phyloP scores from a whole-genome alignment of 2,329 filamentous ascomycete species.

The Alternaria sp. region DNA sequence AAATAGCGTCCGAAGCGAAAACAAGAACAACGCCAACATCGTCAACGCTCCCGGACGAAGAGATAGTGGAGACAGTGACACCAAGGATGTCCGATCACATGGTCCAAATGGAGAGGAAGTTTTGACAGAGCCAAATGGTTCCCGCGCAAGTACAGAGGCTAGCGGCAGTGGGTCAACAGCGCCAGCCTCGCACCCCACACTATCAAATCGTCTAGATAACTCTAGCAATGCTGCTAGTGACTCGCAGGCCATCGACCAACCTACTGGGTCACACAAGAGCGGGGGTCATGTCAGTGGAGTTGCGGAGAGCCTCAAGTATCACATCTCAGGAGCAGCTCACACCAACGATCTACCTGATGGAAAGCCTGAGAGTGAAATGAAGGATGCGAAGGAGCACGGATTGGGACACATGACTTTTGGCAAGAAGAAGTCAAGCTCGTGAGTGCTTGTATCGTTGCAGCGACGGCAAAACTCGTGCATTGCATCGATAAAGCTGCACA shows the following conservation, averaged over 20 bases:
- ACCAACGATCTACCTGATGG: constrained; percentile 56
- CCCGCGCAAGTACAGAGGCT: constrained; percentile 19
- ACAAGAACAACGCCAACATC: constrained; percentile 30
- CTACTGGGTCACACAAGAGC: constrained; percentile 28
- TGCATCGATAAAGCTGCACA: background rate
- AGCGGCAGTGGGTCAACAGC: constrained; percentile 26
- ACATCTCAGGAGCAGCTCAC: constrained; percentile 40
- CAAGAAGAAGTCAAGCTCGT: constrained; percentile 33
- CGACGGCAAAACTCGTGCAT: background rate
- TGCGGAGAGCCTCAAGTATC: constrained; percentile 41
- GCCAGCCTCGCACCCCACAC: constrained; percentile 19
- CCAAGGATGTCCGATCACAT: constrained; percentile 52
- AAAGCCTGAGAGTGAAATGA: constrained; percentile 51
- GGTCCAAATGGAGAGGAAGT: constrained; percentile 44
- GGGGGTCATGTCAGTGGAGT: constrained; percentile 28
- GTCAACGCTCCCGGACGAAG: constrained; percentile 38
- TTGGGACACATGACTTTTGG: constrained; percentile 42
- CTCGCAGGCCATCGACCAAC: constrained; percentile 11
- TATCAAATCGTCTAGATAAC: constrained; percentile 28
- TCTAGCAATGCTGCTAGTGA: constrained; percentile 11
- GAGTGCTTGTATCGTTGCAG: background rate
- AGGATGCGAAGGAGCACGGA: constrained; percentile 44
- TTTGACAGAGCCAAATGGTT: constrained; percentile 38
- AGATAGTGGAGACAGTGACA: constrained; percentile 46
- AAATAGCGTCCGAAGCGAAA: constrained; percentile 68